These are phyloP conservation scores for Trichoderma breve DNA, from an alignment of 2,329 filamentous ascomycete genomes.

Conservation along the genomic window DNA sequence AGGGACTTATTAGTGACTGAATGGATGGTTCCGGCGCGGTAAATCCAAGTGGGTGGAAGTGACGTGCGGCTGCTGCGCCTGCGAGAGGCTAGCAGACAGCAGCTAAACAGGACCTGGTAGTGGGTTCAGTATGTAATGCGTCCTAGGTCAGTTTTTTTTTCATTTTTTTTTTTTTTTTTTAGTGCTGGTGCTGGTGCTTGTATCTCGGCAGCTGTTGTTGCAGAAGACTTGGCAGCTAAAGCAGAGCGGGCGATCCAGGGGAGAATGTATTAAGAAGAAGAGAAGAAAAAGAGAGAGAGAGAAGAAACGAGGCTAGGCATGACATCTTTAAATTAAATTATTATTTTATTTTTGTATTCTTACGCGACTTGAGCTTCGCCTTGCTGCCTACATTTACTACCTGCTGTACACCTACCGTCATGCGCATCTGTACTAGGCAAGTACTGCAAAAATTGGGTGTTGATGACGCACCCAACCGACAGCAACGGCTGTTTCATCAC, in stretches of 20 bases:
- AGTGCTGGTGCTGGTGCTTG: neutral
- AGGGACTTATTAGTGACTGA: neutral
- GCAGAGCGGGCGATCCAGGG: neutral
- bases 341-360: neutral
- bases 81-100: slow-evolving; percentile 8
- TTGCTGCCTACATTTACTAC: neutral
- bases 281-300: neutral
- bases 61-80: slow-evolving; percentile 14
- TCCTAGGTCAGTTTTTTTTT: neutral
- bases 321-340: neutral
- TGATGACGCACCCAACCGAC: neutral
- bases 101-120: neutral
- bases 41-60: slow-evolving; percentile 6
- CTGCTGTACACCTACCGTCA: neutral
- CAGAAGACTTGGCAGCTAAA: neutral
- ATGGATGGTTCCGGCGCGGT: slow-evolving; percentile 11
- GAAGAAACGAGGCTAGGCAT: neutral
- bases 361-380: neutral
- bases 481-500: neutral
- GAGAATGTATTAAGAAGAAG: neutral
- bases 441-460: neutral
- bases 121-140: neutral
- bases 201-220: slow-evolving; percentile 3
- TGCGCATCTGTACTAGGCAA: neutral
- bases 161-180: neutral